These are phyloP conservation scores for Metarhizium album DNA, from an alignment of 2,329 filamentous ascomycete species.

Conservation along the genomic window DNA sequence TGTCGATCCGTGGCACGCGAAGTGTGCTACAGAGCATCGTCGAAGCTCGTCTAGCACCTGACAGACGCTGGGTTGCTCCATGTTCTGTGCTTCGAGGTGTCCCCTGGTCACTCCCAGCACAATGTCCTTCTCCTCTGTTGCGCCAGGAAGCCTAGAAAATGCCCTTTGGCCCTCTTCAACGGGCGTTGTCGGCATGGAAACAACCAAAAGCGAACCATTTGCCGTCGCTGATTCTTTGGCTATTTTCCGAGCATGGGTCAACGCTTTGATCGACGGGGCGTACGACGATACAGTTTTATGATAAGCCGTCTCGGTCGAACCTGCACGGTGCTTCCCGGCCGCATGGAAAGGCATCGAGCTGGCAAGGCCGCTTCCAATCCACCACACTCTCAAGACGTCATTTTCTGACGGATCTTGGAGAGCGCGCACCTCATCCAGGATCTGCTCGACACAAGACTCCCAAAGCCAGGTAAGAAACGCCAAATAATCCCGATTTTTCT, in stretches of 20 bases:
- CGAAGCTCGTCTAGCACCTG: not conserved
- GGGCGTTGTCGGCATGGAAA: slow-evolving; percentile 6
- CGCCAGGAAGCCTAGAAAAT: no score
- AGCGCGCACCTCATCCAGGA: slow-evolving; percentile 1
- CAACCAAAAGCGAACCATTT: slow-evolving; percentile 2
- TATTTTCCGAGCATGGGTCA: slow-evolving; percentile 1
- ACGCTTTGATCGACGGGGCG: slow-evolving; percentile 6
- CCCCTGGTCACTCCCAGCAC: no score
- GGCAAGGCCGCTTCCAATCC: slow-evolving; percentile 8
- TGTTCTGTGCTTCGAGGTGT: not conserved
- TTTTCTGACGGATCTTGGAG: not conserved
- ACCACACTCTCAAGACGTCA: slow-evolving; percentile 7
- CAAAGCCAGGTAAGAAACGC: slow-evolving; percentile 7
- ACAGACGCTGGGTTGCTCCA: not conserved
- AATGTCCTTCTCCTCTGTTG: no score
- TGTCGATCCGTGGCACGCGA: not conserved
- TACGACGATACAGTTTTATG: slow-evolving; percentile 6
- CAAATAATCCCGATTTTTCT: slow-evolving; percentile 4
- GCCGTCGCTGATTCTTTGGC: not conserved
- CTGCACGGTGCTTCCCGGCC: slow-evolving; percentile 1
- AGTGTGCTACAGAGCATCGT: not conserved
- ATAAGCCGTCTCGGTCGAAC: not conserved
- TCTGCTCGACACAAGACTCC: slow-evolving; percentile 5
- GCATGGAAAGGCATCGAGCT: slow-evolving; percentile 10
- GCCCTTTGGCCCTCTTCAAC: not conserved